phyloP scores from a whole-genome alignment of 2,329 filamentous ascomycete genomes.

The Botrytis porri region DNA sequence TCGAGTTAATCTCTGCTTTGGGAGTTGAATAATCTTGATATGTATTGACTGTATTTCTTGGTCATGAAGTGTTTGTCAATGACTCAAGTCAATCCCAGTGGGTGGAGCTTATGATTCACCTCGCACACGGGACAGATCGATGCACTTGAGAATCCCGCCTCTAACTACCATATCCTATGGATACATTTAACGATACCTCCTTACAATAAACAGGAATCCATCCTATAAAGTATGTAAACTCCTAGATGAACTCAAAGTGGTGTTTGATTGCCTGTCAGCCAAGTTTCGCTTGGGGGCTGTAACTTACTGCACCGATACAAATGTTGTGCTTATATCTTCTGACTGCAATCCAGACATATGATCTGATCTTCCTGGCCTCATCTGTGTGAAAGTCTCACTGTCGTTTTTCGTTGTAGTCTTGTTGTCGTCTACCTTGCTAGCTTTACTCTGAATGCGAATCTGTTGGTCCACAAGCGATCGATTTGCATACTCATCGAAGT shows the following conservation, averaged over 20 bases:
- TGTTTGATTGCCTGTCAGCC: neutral
- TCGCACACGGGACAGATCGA: neutral
- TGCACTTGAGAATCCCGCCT: neutral
- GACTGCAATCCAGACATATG: neutral
- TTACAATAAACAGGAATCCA: too few species aligned
- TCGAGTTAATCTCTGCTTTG: fast-evolving
- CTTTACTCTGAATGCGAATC: neutral
- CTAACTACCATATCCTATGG: too few species aligned
- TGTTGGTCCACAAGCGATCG: neutral
- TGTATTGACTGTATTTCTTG: neutral
- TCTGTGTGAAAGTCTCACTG: neutral
- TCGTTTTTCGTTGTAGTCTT: neutral
- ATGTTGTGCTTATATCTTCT: neutral
- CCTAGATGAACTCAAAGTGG: neutral
- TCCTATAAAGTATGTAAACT: neutral
- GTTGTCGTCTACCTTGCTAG: neutral
- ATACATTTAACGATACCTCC: too few species aligned
- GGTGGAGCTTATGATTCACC: too few species aligned
- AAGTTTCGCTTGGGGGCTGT: neutral
- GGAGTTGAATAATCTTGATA: neutral
- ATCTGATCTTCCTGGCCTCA: neutral
- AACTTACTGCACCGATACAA: neutral
- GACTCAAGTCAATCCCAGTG: neutral
- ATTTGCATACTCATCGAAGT: neutral
- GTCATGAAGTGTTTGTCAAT: neutral